Base-by-base conservation (phyloP, 2,329 filamentous ascomycete genomes). In the Xylaria sp. region DNA sequence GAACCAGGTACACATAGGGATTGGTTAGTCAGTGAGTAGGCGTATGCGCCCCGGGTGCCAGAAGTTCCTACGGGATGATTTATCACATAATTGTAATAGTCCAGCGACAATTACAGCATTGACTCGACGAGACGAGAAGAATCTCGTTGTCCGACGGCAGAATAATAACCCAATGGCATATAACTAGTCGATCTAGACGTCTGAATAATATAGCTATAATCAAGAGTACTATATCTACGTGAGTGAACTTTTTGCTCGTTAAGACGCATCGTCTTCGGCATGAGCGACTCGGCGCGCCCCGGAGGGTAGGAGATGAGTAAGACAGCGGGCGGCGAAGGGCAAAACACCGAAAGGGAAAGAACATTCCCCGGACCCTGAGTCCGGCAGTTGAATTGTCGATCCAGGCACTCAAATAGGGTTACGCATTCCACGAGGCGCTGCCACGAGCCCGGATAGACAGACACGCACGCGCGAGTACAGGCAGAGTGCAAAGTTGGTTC, bases 61-160 rank as follows among this genome's bases (percentile, higher is more conserved):
- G 69, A 69, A 64, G 51, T 36, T 53, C 57, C 42, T 27, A 17
- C 30, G 32, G 47, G 65, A 63, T 61, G 61, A 60, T 51, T 69
- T 69, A 72, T 68, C 67, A 70, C 68, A 64, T 60, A 59, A 55
- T 74, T 72, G 71, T 75, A 72, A 55, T 74, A 73, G 71, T 75
- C 72, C 68, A 17, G 21, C 55, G 34, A 34, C 57, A 30, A 62
- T 42, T 48, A 14, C 39, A 17, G 42, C 55, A 36, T 11, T 6
- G 11, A 36, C 7, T 45, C n/a, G 27, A 50, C n/a, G n/a, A 48
- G n/a, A 36, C 17, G 24, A 51, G 6, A 58, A 47, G 17, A 21
- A 47, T 56, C 14, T 17, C 11, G 34, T 27, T 21, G 67, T 61
- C 67, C 30, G 47, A 53, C 56, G 60, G 60, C 60, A 48, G 34